phyloP scores from a whole-genome alignment of 2,329 filamentous ascomycete genomes.

The Neofusicoccum sp. region DNA sequence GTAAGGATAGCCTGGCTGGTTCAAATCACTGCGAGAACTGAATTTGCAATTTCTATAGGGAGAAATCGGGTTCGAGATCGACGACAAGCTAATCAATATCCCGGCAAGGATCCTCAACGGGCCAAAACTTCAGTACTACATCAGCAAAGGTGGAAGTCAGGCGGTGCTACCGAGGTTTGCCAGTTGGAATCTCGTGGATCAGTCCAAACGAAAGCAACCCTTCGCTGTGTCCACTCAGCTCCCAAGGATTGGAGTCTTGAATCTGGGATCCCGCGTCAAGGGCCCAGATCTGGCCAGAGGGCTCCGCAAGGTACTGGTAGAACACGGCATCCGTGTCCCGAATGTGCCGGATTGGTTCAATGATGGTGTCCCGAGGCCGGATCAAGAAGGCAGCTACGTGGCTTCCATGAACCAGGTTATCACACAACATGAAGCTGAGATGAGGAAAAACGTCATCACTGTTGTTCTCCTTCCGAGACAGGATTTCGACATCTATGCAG shows the following conservation, averaged over 20 bases:
- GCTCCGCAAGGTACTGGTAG: background rate
- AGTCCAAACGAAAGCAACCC: background rate
- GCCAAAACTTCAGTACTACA: background rate
- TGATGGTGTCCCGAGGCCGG: background rate
- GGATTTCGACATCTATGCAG: background rate
- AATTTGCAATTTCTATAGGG: background rate
- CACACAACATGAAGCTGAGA: background rate
- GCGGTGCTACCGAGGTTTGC: background rate
- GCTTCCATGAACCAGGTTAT: background rate
- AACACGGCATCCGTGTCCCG: background rate
- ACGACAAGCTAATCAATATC: conserved; percentile 14
- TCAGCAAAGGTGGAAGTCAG: background rate
- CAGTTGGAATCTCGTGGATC: background rate
- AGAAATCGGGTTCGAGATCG: background rate
- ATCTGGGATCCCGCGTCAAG: background rate
- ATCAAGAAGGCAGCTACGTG: background rate
- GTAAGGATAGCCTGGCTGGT: background rate
- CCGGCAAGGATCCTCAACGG: background rate
- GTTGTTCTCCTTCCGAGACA: background rate
- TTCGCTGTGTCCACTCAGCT: background rate
- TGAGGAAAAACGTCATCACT: background rate
- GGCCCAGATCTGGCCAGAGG: background rate
- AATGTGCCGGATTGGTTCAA: background rate
- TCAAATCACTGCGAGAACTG: background rate
- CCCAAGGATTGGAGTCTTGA: background rate